Evolutionary conservation across 805 yeast genomes (phyloP).

Genomic region (Alloascoidea hylecoeti): DNA sequence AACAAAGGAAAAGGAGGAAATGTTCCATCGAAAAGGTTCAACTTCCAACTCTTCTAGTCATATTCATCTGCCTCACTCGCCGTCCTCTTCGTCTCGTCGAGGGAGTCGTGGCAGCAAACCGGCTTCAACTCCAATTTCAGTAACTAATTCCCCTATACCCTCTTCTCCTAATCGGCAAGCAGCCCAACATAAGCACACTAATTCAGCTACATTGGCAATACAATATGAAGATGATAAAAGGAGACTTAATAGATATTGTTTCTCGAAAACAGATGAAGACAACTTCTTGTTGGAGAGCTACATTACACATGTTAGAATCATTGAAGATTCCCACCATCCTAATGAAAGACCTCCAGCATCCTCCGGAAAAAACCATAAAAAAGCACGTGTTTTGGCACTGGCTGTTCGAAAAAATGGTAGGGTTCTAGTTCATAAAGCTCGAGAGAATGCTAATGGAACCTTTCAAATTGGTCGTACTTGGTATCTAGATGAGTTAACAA

Average conservation of each 20-base stretch:
- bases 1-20: too few species aligned
- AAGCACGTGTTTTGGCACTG: slow-evolving; percentile 27
- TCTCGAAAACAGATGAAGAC: slow-evolving; percentile 25
- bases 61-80: not conserved
- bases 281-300: slow-evolving; percentile 39
- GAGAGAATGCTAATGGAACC: slow-evolving; percentile 57
- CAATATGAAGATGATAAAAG: slow-evolving; percentile 44
- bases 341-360: slow-evolving; percentile 50
- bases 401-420: slow-evolving; percentile 55
- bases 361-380: slow-evolving; percentile 32
- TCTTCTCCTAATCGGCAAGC: too few species aligned
- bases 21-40: not conserved
- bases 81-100: not conserved
- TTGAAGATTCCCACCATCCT: slow-evolving; percentile 64
- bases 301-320: slow-evolving; percentile 61
- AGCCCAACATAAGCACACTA: slow-evolving; percentile 1
- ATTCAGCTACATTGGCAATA: slow-evolving; percentile 25
- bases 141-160: too few species aligned
- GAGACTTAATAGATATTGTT: slow-evolving; percentile 32
- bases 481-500: slow-evolving; percentile 60
- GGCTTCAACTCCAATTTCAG: not conserved
- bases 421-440: slow-evolving; percentile 71
- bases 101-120: not conserved
- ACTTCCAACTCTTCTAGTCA: not conserved
- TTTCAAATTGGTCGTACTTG: slow-evolving; percentile 90